Evolutionary conservation across 495 filamentous ascomycete species (phyloP).

Genomic region (Penicillium malachiteum): DNA sequence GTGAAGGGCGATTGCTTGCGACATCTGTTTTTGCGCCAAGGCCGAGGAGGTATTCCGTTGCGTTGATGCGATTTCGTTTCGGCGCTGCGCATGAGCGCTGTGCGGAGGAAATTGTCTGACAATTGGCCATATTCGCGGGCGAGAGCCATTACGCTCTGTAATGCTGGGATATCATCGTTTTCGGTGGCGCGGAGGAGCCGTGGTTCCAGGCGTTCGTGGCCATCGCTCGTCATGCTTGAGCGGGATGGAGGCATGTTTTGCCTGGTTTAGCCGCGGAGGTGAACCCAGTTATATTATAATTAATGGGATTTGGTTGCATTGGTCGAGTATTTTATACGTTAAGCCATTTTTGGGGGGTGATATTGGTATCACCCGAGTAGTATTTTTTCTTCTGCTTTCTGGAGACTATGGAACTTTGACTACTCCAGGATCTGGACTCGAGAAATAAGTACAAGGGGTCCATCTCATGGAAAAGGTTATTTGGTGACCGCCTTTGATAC

Average conservation of each 20-base stretch:
- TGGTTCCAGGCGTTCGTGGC: slow-evolving; percentile 51
- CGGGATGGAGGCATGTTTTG: slow-evolving; percentile 33
- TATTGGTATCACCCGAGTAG: no score
- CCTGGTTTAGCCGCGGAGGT: no score
- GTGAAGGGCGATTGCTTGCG: slow-evolving; percentile 38
- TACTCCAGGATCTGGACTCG: no score
- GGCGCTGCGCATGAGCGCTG: slow-evolving; percentile 49
- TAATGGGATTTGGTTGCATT: no score
- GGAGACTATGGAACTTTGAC: no score
- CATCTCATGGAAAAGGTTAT: no score
- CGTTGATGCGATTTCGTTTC: slow-evolving; percentile 45
- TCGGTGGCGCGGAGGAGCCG: slow-evolving; percentile 53
- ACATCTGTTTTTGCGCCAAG: slow-evolving; percentile 47
- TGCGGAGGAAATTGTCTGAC: slow-evolving; percentile 50
- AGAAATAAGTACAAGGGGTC: no score
- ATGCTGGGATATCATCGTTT: slow-evolving; percentile 37
- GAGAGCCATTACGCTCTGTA: slow-evolving; percentile 36
- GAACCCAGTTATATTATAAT: no score
- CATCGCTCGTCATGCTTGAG: slow-evolving; percentile 42
- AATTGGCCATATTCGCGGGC: slow-evolving; percentile 45
- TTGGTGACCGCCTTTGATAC: no score
- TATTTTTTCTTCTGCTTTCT: no score
- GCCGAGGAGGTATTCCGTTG: slow-evolving; percentile 46
- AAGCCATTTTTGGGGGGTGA: no score
- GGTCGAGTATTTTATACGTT: no score